Evolutionary conservation across 257 asterid genomes (phyloP).

Genomic region (Scutellaria minor): DNA sequence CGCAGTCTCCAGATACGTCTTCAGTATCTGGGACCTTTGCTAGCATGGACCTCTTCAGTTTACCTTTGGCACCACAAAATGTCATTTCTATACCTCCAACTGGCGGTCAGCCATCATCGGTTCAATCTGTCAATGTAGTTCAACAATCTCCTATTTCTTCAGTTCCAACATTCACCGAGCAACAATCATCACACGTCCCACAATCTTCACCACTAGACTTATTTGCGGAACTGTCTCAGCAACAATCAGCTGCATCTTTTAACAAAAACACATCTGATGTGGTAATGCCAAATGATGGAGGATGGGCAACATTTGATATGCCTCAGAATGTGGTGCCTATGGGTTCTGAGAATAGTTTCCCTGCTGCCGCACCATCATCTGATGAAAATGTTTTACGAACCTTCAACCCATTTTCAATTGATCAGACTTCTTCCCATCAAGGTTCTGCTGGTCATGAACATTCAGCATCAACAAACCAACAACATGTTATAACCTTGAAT

Average conservation of each 20-base stretch:
- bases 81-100: constrained; percentile 45
- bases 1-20: no score
- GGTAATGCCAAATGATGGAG: constrained; percentile 39
- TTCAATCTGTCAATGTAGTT: constrained; percentile 45
- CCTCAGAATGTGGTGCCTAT: constrained; percentile 45
- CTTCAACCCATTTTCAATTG: constrained; percentile 48
- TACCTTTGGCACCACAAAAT: constrained; percentile 50
- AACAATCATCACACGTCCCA: constrained; percentile 45
- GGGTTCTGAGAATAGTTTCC: constrained; percentile 41
- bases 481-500: constrained; percentile 36
- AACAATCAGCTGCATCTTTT: constrained; percentile 46
- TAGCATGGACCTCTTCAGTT: constrained; percentile 56
- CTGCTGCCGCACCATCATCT: constrained; percentile 47
- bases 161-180: constrained; percentile 45
- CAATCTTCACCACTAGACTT: constrained; percentile 53
- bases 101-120: constrained; percentile 42
- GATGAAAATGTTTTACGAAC: constrained; percentile 44
- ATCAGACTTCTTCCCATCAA: constrained; percentile 45
- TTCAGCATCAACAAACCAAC: constrained; percentile 34
- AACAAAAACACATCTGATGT: constrained; percentile 33
- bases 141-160: constrained; percentile 50
- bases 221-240: constrained; percentile 50
- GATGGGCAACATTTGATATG: constrained; percentile 60
- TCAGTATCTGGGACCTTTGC: constrained; percentile 34
- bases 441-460: constrained; percentile 40